Percentiles rank a stretch among this genome's conserved stretches.
phyloP scores from a whole-genome alignment of 345 rosid genomes.

The Populus pruinosa region DNA sequence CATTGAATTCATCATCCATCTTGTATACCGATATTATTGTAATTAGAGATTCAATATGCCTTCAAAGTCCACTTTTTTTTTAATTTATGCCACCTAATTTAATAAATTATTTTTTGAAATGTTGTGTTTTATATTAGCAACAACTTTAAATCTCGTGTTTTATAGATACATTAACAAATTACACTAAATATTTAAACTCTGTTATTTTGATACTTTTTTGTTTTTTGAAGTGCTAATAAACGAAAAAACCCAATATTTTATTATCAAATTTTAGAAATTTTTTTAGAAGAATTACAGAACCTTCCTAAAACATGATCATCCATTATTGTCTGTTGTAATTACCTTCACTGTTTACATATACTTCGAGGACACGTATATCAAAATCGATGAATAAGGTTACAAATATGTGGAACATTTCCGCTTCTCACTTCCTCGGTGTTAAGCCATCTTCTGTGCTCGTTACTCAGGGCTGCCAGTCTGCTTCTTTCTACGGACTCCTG shows the following conservation, averaged over 20 bases:
- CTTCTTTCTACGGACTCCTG: conserved; percentile 35
- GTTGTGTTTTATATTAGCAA: too few species aligned
- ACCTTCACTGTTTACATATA: neutral
- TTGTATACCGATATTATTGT: too few species aligned
- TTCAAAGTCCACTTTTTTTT: too few species aligned
- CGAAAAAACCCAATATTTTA: neutral
- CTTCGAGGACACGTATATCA: neutral
- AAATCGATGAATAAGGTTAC: neutral
- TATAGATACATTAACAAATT: too few species aligned
- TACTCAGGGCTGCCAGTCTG: neutral
- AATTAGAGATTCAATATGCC: too few species aligned
- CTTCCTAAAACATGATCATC: neutral
- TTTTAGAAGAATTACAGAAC: neutral
- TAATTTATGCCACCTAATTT: too few species aligned
- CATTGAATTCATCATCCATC: too few species aligned
- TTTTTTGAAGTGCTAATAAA: too few species aligned
- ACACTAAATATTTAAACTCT: too few species aligned
- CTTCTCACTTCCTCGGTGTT: neutral
- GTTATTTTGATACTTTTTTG: too few species aligned
- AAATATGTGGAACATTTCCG: neutral
- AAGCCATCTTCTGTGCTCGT: neutral
- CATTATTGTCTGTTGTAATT: neutral
- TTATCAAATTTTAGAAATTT: neutral
- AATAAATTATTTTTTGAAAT: too few species aligned
- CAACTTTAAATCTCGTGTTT: too few species aligned